These are phyloP conservation scores for Juglanconis juglandina DNA, from an alignment of 2,329 filamentous ascomycete species.

Conservation along the genomic window DNA sequence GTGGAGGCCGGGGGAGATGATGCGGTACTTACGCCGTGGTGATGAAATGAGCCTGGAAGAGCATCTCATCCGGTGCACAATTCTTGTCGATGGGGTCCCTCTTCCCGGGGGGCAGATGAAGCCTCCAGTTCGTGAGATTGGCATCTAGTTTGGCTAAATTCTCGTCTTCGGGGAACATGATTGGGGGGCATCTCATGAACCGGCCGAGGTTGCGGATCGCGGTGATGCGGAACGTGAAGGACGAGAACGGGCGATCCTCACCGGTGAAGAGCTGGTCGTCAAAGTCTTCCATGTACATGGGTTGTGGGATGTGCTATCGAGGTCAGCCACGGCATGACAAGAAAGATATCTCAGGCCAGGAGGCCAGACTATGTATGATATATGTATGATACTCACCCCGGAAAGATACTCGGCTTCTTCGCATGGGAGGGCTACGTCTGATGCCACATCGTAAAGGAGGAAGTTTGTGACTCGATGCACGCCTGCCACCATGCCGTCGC, in stretches of 20 bases:
- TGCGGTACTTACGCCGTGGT: slow-evolving; percentile 45
- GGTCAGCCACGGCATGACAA: slow-evolving; percentile 10
- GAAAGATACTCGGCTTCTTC: slow-evolving; percentile 71
- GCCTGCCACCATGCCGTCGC: slow-evolving; percentile 80
- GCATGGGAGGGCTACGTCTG: slow-evolving; percentile 65
- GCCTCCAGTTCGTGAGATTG: slow-evolving; percentile 67
- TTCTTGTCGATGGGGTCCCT: slow-evolving; percentile 65
- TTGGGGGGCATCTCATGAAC: slow-evolving; percentile 60
- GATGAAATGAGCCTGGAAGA: slow-evolving; percentile 89
- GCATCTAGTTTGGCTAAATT: slow-evolving; percentile 50
- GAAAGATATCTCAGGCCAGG: no score
- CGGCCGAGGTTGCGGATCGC: slow-evolving; percentile 74
- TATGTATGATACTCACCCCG: slow-evolving; percentile 42
- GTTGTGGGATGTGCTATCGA: slow-evolving; percentile 51
- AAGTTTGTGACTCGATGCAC: slow-evolving; percentile 72
- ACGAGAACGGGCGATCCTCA: slow-evolving; percentile 71
- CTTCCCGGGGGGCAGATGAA: slow-evolving; percentile 73
- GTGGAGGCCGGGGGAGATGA: no score
- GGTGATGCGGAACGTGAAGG: slow-evolving; percentile 80
- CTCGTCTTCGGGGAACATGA: slow-evolving; percentile 51
- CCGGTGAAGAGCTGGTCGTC: slow-evolving; percentile 72
- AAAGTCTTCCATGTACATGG: slow-evolving; percentile 68
- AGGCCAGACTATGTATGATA: no score
- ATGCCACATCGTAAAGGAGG: slow-evolving; percentile 61
- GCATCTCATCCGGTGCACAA: slow-evolving; percentile 78